These are phyloP conservation scores for Letharia lupina DNA, from an alignment of 495 filamentous ascomycete genomes.

Conservation along the genomic window DNA sequence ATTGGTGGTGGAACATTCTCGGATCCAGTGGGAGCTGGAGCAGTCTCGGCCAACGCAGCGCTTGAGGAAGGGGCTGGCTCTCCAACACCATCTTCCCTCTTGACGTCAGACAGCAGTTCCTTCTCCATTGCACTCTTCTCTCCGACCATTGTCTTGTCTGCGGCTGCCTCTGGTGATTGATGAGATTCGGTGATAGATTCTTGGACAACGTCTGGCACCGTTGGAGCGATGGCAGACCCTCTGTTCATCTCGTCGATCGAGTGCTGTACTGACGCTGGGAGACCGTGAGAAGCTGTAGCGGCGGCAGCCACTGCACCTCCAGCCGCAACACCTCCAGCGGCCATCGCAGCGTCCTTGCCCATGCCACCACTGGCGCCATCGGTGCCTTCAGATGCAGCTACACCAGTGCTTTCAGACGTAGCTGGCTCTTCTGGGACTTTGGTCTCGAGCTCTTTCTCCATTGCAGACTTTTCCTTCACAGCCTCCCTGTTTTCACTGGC, in stretches of 20 bases:
- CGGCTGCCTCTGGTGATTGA: slow-evolving; percentile 60
- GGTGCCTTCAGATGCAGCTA: slow-evolving; percentile 48
- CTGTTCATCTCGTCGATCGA: slow-evolving; percentile 30
- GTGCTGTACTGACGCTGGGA: slow-evolving; percentile 22
- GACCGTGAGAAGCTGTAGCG: slow-evolving; percentile 31
- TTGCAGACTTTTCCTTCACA: slow-evolving; percentile 51
- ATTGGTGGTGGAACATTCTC: slow-evolving; percentile 10
- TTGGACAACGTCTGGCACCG: slow-evolving; percentile 64
- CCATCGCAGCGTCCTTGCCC: slow-evolving; percentile 31
- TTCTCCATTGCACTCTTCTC: slow-evolving; percentile 72
- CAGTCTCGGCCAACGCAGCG: slow-evolving; percentile 37
- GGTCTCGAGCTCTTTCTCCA: slow-evolving; percentile 52
- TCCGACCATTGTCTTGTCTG: slow-evolving; percentile 55
- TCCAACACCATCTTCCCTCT: slow-evolving; percentile 40
- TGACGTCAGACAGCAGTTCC: slow-evolving; percentile 52
- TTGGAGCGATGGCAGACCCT: slow-evolving; percentile 31
- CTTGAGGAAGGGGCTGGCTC: slow-evolving; percentile 44
- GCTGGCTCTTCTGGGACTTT: slow-evolving; percentile 49
- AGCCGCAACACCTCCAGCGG: slow-evolving; percentile 35
- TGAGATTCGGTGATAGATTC: slow-evolving; percentile 60
- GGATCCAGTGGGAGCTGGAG: slow-evolving; percentile 30
- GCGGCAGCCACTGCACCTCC: slow-evolving; percentile 31
- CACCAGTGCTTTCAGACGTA: slow-evolving; percentile 48
- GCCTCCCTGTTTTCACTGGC: slow-evolving; percentile 49
- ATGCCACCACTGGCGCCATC: slow-evolving; percentile 30